These are phyloP conservation scores for Candida wancherniae DNA, from an alignment of 805 yeast genomes.

Conservation along the genomic window DNA sequence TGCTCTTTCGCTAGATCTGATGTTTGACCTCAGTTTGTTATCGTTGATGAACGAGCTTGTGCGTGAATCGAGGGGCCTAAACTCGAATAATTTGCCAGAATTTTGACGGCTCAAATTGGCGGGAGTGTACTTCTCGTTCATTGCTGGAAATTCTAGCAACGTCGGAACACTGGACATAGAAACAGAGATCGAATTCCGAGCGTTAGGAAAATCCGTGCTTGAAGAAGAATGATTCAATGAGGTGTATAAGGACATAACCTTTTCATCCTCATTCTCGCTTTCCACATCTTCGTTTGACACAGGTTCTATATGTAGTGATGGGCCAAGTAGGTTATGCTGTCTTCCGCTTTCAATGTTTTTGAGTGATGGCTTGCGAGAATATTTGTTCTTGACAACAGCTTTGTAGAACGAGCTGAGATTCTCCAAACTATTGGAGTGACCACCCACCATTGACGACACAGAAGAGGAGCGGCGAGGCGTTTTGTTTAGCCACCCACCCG, in stretches of 20 bases:
- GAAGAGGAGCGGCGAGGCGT: constrained; percentile 19
- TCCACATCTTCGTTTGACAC: constrained; percentile 22
- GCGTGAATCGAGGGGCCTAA: constrained; percentile 14
- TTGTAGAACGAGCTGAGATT: constrained; percentile 24
- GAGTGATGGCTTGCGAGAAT: too few species aligned
- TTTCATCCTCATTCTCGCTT: constrained; percentile 56
- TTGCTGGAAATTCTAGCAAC: constrained; percentile 38
- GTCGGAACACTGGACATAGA: constrained; percentile 34
- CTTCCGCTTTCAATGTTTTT: too few species aligned
- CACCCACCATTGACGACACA: constrained; percentile 10
- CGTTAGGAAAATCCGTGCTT: constrained; percentile 8
- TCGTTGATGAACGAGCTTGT: constrained; percentile 11
- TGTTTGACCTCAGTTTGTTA: constrained; percentile 14
- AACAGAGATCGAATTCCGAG: constrained; percentile 7
- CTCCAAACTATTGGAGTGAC: constrained; percentile 21
- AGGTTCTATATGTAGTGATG: constrained; percentile 3
- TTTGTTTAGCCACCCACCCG: constrained; percentile 24
- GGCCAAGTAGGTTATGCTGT: too few species aligned
- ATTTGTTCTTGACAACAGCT: constrained; percentile 15
- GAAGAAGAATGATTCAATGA: constrained; percentile 36
- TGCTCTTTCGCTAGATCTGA: constrained; percentile 54
- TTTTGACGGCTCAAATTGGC: constrained; percentile 15
- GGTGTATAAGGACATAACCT: constrained; percentile 62
- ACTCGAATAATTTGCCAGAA: constrained; percentile 14
- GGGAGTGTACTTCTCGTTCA: constrained; percentile 29